Percentiles rank a stretch among this genome's conserved stretches.
phyloP scores from a whole-genome alignment of 1,139 yeast species.

The Sugiyamaella xylanicola region DNA sequence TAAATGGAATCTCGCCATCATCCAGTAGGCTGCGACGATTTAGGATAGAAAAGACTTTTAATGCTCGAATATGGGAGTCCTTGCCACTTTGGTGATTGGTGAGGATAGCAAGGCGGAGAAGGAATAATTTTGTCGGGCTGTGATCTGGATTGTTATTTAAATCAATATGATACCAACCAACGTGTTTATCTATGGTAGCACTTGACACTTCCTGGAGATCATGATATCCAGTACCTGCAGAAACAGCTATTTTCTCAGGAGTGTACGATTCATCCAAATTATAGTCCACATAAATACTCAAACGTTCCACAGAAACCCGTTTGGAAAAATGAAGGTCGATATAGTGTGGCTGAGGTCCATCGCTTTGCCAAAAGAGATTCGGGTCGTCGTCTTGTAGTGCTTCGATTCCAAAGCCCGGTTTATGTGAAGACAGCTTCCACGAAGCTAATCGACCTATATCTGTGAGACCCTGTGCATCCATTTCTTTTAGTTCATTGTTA shows the following conservation, averaged over 20 bases:
- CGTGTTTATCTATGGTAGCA: slow-evolving; percentile 67
- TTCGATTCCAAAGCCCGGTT: slow-evolving; percentile 69
- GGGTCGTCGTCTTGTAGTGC: slow-evolving; percentile 78
- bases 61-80: slow-evolving; percentile 85
- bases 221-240: slow-evolving; percentile 86
- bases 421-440: slow-evolving; percentile 81
- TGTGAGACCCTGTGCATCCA: slow-evolving; percentile 59
- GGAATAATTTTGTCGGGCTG: slow-evolving; percentile 70
- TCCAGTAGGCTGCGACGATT: slow-evolving; percentile 18
- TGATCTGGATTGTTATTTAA: slow-evolving; percentile 59
- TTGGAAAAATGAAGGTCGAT: slow-evolving; percentile 82
- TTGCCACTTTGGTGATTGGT: slow-evolving; percentile 95
- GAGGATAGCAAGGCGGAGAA: slow-evolving; percentile 66
- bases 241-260: slow-evolving; percentile 68
- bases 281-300: slow-evolving; percentile 71
- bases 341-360: slow-evolving; percentile 89
- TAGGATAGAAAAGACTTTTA: slow-evolving; percentile 53
- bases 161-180: slow-evolving; percentile 82
- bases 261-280: slow-evolving; percentile 87
- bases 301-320: slow-evolving; percentile 66
- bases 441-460: slow-evolving; percentile 82
- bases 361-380: slow-evolving; percentile 88
- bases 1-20: slow-evolving; percentile 37
- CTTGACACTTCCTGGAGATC: slow-evolving; percentile 76
- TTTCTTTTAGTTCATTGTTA: slow-evolving; percentile 53